Conservation (phyloP, 129 eudicot genomes). For the Solidago caesia region DNA sequence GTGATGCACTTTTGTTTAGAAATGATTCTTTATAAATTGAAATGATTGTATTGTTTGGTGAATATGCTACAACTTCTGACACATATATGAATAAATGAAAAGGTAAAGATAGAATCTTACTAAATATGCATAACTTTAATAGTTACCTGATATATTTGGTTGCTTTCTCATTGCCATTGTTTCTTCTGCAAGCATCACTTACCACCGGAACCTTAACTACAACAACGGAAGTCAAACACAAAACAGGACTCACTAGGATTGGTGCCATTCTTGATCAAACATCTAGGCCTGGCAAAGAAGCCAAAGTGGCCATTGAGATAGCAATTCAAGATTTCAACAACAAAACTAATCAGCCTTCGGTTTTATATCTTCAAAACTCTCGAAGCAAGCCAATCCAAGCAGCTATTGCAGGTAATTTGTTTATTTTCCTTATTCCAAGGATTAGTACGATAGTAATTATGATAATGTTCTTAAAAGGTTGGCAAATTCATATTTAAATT, state of each 20-base stretch:
- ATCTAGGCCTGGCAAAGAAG: slow-evolving; percentile 51
- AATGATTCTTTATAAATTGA: slow-evolving; percentile 1
- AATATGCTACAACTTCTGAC: slow-evolving; percentile 8
- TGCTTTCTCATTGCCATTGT: slow-evolving; percentile 20
- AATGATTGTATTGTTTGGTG: not conserved
- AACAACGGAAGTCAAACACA: no score
- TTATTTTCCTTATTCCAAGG: not conserved
- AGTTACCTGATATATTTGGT: slow-evolving; percentile 9
- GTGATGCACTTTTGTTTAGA: slow-evolving; percentile 26
- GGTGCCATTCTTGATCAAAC: slow-evolving; percentile 42
- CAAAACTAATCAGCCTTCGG: slow-evolving; percentile 15
- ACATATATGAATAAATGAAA: slow-evolving; percentile 12
- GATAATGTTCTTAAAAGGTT: not conserved
- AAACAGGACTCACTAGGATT: not conserved
- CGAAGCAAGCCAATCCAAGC: slow-evolving; percentile 36
- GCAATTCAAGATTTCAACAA: slow-evolving; percentile 39
- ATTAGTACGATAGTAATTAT: not conserved
- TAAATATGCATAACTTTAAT: slow-evolving; percentile 14
- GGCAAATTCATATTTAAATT: not conserved
- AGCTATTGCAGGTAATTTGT: slow-evolving; percentile 43
- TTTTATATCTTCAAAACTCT: slow-evolving; percentile 27
- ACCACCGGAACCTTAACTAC: slow-evolving; percentile 8
- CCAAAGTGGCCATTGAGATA: slow-evolving; percentile 47
- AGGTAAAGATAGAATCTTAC: not conserved
- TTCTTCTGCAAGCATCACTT: slow-evolving; percentile 27